These are phyloP conservation scores for Fusarium annulatum DNA, from an alignment of 2,329 filamentous ascomycete genomes.

Conservation along the genomic window DNA sequence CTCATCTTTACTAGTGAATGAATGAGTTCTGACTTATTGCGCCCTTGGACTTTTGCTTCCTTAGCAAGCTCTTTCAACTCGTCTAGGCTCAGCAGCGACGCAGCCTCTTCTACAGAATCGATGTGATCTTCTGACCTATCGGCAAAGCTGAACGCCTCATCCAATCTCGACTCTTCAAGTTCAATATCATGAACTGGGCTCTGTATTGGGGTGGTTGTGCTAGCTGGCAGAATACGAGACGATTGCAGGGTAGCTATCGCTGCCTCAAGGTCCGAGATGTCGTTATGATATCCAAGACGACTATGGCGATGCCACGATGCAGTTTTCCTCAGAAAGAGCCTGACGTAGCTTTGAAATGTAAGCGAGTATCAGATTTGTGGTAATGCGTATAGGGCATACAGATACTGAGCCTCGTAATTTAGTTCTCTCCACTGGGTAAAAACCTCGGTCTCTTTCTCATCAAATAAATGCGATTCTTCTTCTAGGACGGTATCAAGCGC, in stretches of 20 bases:
- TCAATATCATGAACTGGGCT: constrained; percentile 47
- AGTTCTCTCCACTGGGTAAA: constrained; percentile 81
- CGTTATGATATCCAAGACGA: constrained; percentile 81
- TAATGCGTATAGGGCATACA: constrained; percentile 66
- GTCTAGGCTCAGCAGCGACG: constrained; percentile 82
- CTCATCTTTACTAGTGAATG: constrained; percentile 79
- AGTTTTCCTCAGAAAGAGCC: constrained; percentile 91
- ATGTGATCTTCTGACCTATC: constrained; percentile 81
- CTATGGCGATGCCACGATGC: constrained; percentile 89
- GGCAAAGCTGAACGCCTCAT: constrained; percentile 77
- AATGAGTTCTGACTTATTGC: constrained; percentile 85
- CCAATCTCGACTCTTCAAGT: constrained; percentile 60
- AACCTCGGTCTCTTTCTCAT: constrained; percentile 79
- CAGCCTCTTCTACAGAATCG: constrained; percentile 83
- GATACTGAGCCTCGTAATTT: constrained; percentile 87
- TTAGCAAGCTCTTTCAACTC: constrained; percentile 88
- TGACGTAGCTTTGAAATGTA: constrained; percentile 75
- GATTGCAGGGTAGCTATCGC: constrained; percentile 75
- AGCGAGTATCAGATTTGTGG: constrained; percentile 1
- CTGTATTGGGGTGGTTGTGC: constrained; percentile 11
- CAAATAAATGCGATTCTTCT: constrained; percentile 89
- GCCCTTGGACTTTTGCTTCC: constrained; percentile 86
- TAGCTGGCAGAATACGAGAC: constrained; percentile 63
- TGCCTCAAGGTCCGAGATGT: constrained; percentile 78
- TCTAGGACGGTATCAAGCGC: constrained; percentile 89